A percentile compares a stretch with the other conserved stretches of the same genome.
These are phyloP conservation scores for Pezicula rhizophila DNA, from an alignment of 2,329 filamentous ascomycete species.

Conservation along the genomic window DNA sequence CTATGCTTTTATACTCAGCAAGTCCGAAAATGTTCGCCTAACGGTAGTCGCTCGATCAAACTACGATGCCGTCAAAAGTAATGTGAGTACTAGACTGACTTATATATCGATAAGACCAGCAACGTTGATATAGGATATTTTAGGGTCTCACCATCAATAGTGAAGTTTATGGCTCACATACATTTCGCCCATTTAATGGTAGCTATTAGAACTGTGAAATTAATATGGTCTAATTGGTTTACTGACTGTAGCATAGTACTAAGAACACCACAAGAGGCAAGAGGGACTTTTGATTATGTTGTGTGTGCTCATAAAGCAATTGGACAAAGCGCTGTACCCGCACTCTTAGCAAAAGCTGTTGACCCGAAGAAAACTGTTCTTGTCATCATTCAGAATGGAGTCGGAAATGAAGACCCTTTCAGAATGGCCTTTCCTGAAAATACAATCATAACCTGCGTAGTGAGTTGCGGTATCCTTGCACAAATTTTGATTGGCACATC, in stretches of 20 bases:
- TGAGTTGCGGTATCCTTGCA: constrained; percentile 24
- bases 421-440: constrained; percentile 39
- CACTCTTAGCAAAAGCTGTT: constrained; percentile 29
- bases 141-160: constrained; percentile 45
- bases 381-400: constrained; percentile 56
- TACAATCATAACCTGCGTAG: constrained; percentile 49
- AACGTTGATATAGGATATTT: constrained; percentile 3
- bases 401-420: constrained; percentile 53
- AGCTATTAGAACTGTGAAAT: neutral
- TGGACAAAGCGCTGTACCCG: constrained; percentile 32
- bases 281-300: constrained; percentile 46
- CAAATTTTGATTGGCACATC: neutral
- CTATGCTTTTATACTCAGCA: constrained; percentile 47
- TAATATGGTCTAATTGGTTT: neutral
- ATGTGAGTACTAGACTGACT: constrained; percentile 35
- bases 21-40: constrained; percentile 38
- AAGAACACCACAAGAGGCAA: constrained; percentile 39
- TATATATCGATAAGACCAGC: constrained; percentile 21
- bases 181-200: constrained; percentile 40
- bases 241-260: constrained; percentile 30
- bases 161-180: constrained; percentile 48
- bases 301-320: constrained; percentile 51
- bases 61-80: constrained; percentile 45
- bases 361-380: constrained; percentile 40
- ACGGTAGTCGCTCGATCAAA: constrained; percentile 58